These are phyloP conservation scores for Xylariaceae sp. DNA, from an alignment of 2,329 filamentous ascomycete genomes.

Conservation along the genomic window DNA sequence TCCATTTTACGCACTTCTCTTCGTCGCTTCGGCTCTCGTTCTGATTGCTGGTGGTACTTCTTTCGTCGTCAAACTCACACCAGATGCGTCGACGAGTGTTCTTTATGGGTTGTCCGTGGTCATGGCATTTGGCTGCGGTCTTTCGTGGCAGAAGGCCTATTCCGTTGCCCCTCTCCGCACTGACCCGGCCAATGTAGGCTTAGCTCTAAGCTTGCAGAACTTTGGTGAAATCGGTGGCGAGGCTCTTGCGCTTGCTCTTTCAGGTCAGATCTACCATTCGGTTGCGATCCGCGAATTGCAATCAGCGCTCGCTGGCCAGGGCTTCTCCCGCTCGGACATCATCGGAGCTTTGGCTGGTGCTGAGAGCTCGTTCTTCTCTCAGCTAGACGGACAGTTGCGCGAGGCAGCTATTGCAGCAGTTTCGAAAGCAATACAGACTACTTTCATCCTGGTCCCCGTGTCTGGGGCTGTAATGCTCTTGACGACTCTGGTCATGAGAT, in stretches of 20 bases:
- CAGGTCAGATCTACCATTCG: constrained; percentile 18
- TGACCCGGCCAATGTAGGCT: constrained; percentile 1
- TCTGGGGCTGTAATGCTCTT: constrained; percentile 21
- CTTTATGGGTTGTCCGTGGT: constrained; percentile 35
- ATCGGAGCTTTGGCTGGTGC: constrained; percentile 30
- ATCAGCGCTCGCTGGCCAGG: constrained; percentile 24
- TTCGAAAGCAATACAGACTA: constrained; percentile 16
- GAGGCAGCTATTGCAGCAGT: constrained; percentile 31
- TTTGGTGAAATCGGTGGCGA: constrained; percentile 14
- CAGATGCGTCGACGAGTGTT: constrained; percentile 17
- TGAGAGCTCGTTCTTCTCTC: constrained; percentile 30
- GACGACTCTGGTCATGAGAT: constrained; percentile 23
- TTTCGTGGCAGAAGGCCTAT: constrained; percentile 30
- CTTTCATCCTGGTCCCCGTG: constrained; percentile 11
- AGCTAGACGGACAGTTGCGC: constrained; percentile 23
- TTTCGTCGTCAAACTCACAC: constrained; percentile 24
- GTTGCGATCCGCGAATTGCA: constrained; percentile 21
- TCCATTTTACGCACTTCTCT: constrained; percentile 35
- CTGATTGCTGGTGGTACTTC: constrained; percentile 27
- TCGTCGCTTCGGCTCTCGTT: constrained; percentile 28
- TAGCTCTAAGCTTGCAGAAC: constrained; percentile 14
- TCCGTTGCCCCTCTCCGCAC: constrained; percentile 32
- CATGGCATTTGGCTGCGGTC: constrained; percentile 28
- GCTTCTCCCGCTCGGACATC: constrained; percentile 28
- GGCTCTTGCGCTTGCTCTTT: constrained; percentile 12